Conservation (phyloP, 2,329 filamentous ascomycete species). For the Claviceps arundinis region DNA sequence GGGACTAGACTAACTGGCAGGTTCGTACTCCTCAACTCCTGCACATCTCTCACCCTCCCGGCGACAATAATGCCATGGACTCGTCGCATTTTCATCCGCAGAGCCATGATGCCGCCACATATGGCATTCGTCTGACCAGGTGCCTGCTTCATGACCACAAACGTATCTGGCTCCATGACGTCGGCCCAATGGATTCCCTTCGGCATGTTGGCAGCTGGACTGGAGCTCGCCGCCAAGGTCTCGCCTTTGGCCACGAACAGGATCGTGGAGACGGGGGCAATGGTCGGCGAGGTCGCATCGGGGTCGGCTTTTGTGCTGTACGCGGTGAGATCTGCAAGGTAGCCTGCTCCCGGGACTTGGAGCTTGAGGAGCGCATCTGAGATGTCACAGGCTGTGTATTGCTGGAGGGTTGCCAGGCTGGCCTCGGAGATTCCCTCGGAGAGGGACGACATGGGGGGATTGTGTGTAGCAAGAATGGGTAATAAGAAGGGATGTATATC, state of each 20-base stretch:
- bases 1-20: slow-evolving; percentile 31
- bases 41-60: slow-evolving; percentile 54
- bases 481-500: too few relatives aligned
- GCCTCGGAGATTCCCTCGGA: slow-evolving; percentile 9
- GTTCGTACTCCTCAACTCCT: slow-evolving; percentile 39
- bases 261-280: slow-evolving; percentile 47
- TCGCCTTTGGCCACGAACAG: slow-evolving; percentile 48
- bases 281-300: slow-evolving; percentile 16
- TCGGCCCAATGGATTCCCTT: slow-evolving; percentile 56
- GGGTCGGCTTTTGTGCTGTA: slow-evolving; percentile 16
- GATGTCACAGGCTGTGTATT: slow-evolving; percentile 42
- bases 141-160: slow-evolving; percentile 56
- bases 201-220: slow-evolving; percentile 35
- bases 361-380: slow-evolving; percentile 63
- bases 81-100: slow-evolving; percentile 50
- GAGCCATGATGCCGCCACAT: slow-evolving; percentile 65
- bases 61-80: slow-evolving; percentile 51
- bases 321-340: slow-evolving; percentile 42
- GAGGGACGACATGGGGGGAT: slow-evolving; percentile 2
- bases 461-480: too few relatives aligned
- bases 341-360: slow-evolving; percentile 51
- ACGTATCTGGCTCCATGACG: slow-evolving; percentile 41
- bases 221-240: slow-evolving; percentile 10
- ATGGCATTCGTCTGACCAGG: slow-evolving; percentile 53
- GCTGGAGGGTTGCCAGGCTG: slow-evolving; percentile 16